phyloP scores from a whole-genome alignment of 2,329 filamentous ascomycete species.

The Aspergillus unguis region DNA sequence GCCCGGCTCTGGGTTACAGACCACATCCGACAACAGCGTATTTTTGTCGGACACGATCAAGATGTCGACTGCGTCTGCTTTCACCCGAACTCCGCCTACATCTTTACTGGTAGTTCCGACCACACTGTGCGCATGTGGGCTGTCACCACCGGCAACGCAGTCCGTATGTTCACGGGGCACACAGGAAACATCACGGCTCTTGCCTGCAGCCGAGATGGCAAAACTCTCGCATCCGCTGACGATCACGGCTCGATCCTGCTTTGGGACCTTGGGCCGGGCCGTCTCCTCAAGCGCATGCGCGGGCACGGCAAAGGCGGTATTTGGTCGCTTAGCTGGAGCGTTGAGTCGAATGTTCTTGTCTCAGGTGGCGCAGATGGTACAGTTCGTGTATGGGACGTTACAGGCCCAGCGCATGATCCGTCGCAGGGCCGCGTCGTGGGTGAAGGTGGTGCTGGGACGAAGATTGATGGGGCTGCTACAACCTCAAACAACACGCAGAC shows the following conservation, averaged over 20 bases:
- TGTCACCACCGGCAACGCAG: slow-evolving; percentile 78
- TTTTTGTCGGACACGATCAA: slow-evolving; percentile 89
- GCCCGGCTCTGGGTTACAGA: slow-evolving; percentile 90
- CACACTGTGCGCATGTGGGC: slow-evolving; percentile 98
- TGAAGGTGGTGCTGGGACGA: slow-evolving; percentile 48
- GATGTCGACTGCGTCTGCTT: slow-evolving; percentile 89
- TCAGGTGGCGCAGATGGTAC: slow-evolving; percentile 90
- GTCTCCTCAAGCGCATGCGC: slow-evolving; percentile 84
- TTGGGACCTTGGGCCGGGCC: slow-evolving; percentile 88
- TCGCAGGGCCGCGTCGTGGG: slow-evolving; percentile 54
- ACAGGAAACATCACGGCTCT: slow-evolving; percentile 81
- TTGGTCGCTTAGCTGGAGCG: slow-evolving; percentile 88
- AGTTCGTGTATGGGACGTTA: slow-evolving; percentile 90
- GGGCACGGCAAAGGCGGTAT: slow-evolving; percentile 93
- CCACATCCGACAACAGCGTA: slow-evolving; percentile 80
- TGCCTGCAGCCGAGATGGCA: slow-evolving; percentile 82
- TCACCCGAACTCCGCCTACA: slow-evolving; percentile 89
- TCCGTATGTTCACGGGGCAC: slow-evolving; percentile 90
- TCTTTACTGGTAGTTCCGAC: slow-evolving; percentile 91
- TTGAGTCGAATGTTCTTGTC: slow-evolving; percentile 84
- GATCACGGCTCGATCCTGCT: slow-evolving; percentile 84
- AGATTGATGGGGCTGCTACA: slow-evolving; percentile 53
- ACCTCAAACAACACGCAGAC: slow-evolving; percentile 41
- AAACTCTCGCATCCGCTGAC: slow-evolving; percentile 86
- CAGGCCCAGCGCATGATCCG: slow-evolving; percentile 60